Evolutionary conservation across 2,329 filamentous ascomycete genomes (phyloP).

Genomic region (Geosmithia morbida): DNA sequence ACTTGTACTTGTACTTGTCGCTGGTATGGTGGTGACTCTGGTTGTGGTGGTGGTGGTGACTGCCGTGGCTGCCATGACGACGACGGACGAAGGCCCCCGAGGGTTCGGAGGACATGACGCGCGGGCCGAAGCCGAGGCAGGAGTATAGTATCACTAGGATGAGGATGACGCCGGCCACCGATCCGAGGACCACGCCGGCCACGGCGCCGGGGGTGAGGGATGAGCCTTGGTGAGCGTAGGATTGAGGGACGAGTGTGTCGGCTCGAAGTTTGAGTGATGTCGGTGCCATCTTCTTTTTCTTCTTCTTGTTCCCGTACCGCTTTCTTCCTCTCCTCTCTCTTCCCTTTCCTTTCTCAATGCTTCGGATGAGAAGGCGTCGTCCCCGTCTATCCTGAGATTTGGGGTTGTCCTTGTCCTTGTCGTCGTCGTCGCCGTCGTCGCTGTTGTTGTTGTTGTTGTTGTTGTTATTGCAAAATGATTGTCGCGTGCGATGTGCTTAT

Average conservation of each 20-base stretch:
- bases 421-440: too few relatives aligned
- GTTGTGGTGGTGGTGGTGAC: slow-evolving; percentile 9
- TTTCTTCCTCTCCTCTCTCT: too few relatives aligned
- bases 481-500: too few relatives aligned
- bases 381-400: too few relatives aligned
- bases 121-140: slow-evolving; percentile 27
- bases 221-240: slow-evolving; percentile 18
- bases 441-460: too few relatives aligned
- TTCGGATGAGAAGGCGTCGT: too few relatives aligned
- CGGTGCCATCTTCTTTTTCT: background rate
- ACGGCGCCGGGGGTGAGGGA: slow-evolving; percentile 27
- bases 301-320: too few relatives aligned
- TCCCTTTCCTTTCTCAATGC: too few relatives aligned
- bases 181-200: slow-evolving; percentile 28
- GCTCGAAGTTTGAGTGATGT: background rate
- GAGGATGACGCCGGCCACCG: slow-evolving; percentile 34
- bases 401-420: too few relatives aligned
- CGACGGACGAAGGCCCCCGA: slow-evolving; percentile 2
- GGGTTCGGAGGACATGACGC: slow-evolving; percentile 9
- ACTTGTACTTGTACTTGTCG: slow-evolving; percentile 8
- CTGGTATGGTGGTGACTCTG: slow-evolving; percentile 1
- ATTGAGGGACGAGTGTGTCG: slow-evolving; percentile 17
- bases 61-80: slow-evolving; percentile 3
- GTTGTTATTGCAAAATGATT: too few relatives aligned
- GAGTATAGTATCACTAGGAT: slow-evolving; percentile 36